These are phyloP conservation scores for Agrostemma githago DNA, from an alignment of 148 eudicot genomes.

Conservation along the genomic window DNA sequence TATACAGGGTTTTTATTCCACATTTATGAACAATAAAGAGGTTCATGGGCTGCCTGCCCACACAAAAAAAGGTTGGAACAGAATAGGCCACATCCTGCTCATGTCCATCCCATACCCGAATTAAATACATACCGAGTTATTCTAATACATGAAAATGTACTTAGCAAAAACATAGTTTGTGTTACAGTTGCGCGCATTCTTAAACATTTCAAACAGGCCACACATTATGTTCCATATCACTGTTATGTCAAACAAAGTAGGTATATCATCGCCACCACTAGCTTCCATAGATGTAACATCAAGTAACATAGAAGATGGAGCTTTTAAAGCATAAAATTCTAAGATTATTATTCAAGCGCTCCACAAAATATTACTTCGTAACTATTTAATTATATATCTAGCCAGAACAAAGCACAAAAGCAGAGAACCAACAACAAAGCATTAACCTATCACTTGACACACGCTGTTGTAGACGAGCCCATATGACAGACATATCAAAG, in stretches of 20 bases:
- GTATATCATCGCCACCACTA: conserved; percentile 9
- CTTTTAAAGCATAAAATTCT: not conserved
- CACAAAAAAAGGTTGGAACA: too few species aligned
- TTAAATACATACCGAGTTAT: too few species aligned
- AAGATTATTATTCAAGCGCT: not conserved
- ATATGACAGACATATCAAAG: not conserved
- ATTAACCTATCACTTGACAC: not conserved
- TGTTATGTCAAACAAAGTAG: conserved; percentile 24
- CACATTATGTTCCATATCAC: conserved; percentile 11
- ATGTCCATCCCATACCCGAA: too few species aligned
- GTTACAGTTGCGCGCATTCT: too few species aligned
- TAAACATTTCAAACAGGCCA: conserved; percentile 8
- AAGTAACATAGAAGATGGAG: not conserved
- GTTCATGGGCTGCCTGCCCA: not conserved
- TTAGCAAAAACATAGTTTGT: too few species aligned
- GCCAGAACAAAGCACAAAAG: not conserved
- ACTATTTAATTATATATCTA: too few species aligned
- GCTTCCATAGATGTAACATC: not conserved
- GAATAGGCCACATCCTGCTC: too few species aligned
- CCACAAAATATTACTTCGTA: not conserved
- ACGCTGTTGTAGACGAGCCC: not conserved
- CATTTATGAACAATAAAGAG: not conserved
- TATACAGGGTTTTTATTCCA: too few species aligned
- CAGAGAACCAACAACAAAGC: not conserved
- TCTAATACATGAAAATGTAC: too few species aligned